Evolutionary conservation across 495 filamentous ascomycete species (phyloP).

Genomic region (Tuber microsphaerosporum): DNA sequence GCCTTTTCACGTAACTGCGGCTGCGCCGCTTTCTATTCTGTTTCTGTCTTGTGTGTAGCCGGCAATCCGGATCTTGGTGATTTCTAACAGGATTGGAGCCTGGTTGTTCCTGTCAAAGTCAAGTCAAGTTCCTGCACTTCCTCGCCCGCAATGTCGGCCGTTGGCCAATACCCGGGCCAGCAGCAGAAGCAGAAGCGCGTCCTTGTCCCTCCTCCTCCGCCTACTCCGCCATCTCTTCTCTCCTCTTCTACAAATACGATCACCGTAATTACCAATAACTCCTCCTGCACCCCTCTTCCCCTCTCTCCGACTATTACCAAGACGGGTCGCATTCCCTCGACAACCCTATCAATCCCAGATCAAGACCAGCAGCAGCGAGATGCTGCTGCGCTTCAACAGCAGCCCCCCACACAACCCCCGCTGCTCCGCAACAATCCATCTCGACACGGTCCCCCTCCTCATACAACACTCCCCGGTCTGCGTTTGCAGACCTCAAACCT

Average conservation of each 20-base stretch:
- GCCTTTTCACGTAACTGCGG: background rate
- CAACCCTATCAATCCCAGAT: slow-evolving; percentile 27
- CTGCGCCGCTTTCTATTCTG: background rate
- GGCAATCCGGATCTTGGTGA: background rate
- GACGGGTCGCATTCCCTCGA: slow-evolving; percentile 21
- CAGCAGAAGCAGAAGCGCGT: slow-evolving; percentile 20
- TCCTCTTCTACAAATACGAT: slow-evolving; percentile 7
- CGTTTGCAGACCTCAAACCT: slow-evolving; percentile 33
- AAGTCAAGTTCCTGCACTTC: background rate
- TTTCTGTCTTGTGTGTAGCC: background rate
- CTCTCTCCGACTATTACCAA: slow-evolving; percentile 11
- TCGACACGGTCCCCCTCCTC: slow-evolving; percentile 11
- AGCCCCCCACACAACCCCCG: slow-evolving; percentile 32
- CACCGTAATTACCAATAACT: slow-evolving; percentile 6
- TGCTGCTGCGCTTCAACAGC: slow-evolving; percentile 34
- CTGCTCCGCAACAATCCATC: slow-evolving; percentile 23
- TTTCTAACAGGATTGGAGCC: background rate
- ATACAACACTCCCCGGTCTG: slow-evolving; percentile 18
- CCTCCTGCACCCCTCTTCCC: slow-evolving; percentile 6
- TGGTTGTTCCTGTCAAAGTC: slow-evolving; percentile 4
- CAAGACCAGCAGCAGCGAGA: slow-evolving; percentile 29
- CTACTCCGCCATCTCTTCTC: slow-evolving; percentile 21
- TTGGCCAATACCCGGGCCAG: background rate
- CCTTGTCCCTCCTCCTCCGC: slow-evolving; percentile 17
- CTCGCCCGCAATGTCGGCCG: background rate